A percentile compares a stretch with the other conserved stretches of the same genome.
Evolutionary conservation across 768 basidiomycete species (phyloP).

Genomic region (Strobilomyces echinocephalus): DNA sequence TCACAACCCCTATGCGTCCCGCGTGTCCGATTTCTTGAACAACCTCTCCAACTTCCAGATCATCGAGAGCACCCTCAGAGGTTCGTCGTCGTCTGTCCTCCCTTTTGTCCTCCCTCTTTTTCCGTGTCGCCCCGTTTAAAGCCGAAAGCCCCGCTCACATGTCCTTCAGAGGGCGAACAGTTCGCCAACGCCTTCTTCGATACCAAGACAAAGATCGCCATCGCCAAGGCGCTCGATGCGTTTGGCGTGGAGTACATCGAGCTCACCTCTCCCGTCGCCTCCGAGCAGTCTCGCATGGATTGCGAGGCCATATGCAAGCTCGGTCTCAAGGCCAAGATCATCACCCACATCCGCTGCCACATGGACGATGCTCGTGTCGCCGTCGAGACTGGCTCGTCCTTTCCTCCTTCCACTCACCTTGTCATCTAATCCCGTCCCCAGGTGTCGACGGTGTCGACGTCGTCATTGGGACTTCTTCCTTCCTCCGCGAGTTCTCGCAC

Average conservation of each 20-base stretch:
- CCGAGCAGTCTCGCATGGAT: slow-evolving; percentile 88
- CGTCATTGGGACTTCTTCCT: slow-evolving; percentile 98
- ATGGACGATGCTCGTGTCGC: slow-evolving; percentile 99
- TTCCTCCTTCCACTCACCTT: neutral
- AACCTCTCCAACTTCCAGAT: slow-evolving; percentile 94
- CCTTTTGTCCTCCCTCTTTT: no score
- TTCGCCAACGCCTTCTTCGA: slow-evolving; percentile 99
- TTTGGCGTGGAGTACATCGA: slow-evolving; percentile 99
- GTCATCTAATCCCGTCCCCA: slow-evolving; percentile 26
- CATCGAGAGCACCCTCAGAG: slow-evolving; percentile 94
- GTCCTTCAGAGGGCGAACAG: slow-evolving; percentile 83
- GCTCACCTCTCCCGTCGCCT: slow-evolving; percentile 95
- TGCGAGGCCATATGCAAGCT: slow-evolving; percentile 99
- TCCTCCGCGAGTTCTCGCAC: slow-evolving; percentile 98
- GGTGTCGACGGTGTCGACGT: slow-evolving; percentile 99
- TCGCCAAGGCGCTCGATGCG: slow-evolving; percentile 95
- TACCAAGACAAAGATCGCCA: slow-evolving; percentile 99
- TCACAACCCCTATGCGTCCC: slow-evolving; percentile 80
- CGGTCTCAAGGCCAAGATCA: slow-evolving; percentile 91
- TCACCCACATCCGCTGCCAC: slow-evolving; percentile 98
- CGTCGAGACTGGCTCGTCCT: slow-evolving; percentile 84
- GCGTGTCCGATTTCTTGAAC: slow-evolving; percentile 89
- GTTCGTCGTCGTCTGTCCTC: slow-evolving; percentile 40
- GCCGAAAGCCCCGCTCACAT: slow-evolving; percentile 12
- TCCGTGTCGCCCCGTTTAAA: no score